Evolutionary conservation across 768 basidiomycete genomes (phyloP).

Genomic region (Tricholoma flavovirens): DNA sequence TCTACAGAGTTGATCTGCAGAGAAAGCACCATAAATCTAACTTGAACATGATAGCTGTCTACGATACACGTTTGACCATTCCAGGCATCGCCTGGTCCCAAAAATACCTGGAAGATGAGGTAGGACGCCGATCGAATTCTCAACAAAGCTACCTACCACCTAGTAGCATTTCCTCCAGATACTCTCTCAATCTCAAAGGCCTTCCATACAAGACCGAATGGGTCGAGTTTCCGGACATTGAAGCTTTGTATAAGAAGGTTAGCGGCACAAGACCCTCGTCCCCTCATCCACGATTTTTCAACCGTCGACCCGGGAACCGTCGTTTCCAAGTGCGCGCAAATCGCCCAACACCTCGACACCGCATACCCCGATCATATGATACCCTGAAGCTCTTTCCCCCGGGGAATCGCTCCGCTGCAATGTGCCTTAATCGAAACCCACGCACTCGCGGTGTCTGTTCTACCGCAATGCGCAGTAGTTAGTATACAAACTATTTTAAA

Average conservation of each 20-base stretch:
- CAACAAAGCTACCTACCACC: too few species aligned
- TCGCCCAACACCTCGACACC: constrained; percentile 14
- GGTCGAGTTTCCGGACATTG: constrained; percentile 39
- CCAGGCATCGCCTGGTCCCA: too few species aligned
- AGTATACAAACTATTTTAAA: constrained; percentile 7
- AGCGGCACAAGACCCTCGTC: constrained; percentile 28
- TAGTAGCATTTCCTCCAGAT: not conserved
- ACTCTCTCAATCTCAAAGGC: constrained; percentile 17
- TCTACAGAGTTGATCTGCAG: too few species aligned
- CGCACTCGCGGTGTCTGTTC: not conserved
- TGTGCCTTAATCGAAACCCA: constrained; percentile 3
- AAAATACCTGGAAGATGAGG: constrained; percentile 42
- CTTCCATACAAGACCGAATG: constrained; percentile 33
- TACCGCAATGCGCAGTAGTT: not conserved
- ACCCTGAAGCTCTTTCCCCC: constrained; percentile 10
- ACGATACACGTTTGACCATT: too few species aligned
- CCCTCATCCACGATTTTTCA: constrained; percentile 11
- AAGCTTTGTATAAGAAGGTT: constrained; percentile 23
- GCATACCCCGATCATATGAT: constrained; percentile 16
- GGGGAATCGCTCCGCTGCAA: constrained; percentile 10
- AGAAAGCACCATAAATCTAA: too few species aligned
- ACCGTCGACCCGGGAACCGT: constrained; percentile 10
- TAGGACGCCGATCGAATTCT: constrained; percentile 6
- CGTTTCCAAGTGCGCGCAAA: constrained; percentile 10
- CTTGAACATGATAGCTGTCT: too few species aligned